Conservation (phyloP, 2,329 filamentous ascomycete genomes). For the Calonectria pseudoreteaudii region DNA sequence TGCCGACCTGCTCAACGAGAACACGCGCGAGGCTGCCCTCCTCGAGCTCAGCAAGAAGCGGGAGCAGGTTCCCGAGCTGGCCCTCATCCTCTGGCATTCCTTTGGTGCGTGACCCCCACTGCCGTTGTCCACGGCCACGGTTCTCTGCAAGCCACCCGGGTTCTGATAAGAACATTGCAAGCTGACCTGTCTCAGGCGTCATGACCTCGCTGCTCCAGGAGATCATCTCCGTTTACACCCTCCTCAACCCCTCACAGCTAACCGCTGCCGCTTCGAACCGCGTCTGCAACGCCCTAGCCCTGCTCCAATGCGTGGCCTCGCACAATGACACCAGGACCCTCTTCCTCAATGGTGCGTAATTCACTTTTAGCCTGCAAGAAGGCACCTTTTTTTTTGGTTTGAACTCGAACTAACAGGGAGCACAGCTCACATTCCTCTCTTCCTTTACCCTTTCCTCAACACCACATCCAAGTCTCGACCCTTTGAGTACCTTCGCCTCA, state of each 20-base stretch:
- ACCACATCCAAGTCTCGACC: conserved; percentile 98
- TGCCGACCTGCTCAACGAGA: conserved; percentile 88
- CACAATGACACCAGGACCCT: conserved; percentile 96
- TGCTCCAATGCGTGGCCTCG: conserved; percentile 96
- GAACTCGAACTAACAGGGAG: conserved; percentile 30
- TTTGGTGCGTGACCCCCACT: conserved; percentile 75
- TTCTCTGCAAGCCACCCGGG: not conserved
- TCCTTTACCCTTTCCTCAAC: conserved; percentile 98
- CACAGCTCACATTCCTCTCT: conserved; percentile 93
- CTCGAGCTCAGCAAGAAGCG: conserved; percentile 98
- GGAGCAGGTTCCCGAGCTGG: conserved; percentile 96
- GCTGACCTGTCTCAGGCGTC: conserved; percentile 73
- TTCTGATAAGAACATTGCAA: not conserved
- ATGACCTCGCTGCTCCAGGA: conserved; percentile 98
- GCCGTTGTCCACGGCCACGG: conserved; percentile 11
- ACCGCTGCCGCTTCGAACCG: conserved; percentile 97
- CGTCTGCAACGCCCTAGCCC: conserved; percentile 95
- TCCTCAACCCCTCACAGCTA: conserved; percentile 95
- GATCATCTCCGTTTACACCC: conserved; percentile 98
- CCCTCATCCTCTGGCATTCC: conserved; percentile 97
- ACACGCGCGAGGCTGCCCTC: conserved; percentile 88
- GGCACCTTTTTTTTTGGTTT: not conserved
- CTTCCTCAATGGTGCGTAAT: conserved; percentile 84
- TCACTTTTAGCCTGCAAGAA: not conserved
- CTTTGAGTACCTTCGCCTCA: conserved; percentile 96